Evolutionary conservation across 371 early-diverging fungal genomes (phyloP), one percentile per base, ranked within the genome.

Genomic region (Nematocida minor): DNA sequence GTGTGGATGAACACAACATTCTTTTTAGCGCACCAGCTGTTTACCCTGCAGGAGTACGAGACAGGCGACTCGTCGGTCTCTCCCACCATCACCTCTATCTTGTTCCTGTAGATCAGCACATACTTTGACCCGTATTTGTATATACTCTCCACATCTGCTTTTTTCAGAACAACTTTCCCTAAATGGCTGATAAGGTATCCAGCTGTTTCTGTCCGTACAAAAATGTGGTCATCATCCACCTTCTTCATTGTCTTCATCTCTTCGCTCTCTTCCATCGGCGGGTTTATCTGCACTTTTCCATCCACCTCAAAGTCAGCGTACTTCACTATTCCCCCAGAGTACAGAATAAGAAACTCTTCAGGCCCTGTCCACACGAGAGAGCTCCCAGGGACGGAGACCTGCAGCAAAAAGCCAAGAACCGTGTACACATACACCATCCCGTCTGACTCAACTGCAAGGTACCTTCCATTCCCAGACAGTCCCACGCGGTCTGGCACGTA

Each of bases 1-100:
- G 48, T 79, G 25, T 51, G 49, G 44, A 82, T 62, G 27, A 80
- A 69, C 11, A 84, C 25, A 1, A 80, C 25, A 22, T 66, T 77
- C 2, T 80, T 62, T 31, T 60, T 55, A 2, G 55, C 70, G 44
- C 67, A 54, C 77, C 77, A 74, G 25, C 71, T 47, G 22, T 11
- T 9, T 20, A 74, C 40, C 41, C 53, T 74, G 34, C 31, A 32
- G 4, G 18, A 14, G n/a, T 11, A 16, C 4, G 6, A 27, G 4
- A 4, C 55, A 4, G 4, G n/a, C n/a, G n/a, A n/a, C n/a, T n/a
- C n/a, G n/a, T n/a, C 11, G n/a, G 6, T 16, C 6, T 41, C 7
- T 48, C 31, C 27, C 63, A 40, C 27, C 46, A 62, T 34, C 20
- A 80, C 55, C 4, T 66, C 78, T 60, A 69, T 46, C 34, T 68